Percentiles rank a stretch among this genome's conserved stretches.
Conservation (phyloP, 352 stramenopile species). For the Phytopythium delawarense region DNA sequence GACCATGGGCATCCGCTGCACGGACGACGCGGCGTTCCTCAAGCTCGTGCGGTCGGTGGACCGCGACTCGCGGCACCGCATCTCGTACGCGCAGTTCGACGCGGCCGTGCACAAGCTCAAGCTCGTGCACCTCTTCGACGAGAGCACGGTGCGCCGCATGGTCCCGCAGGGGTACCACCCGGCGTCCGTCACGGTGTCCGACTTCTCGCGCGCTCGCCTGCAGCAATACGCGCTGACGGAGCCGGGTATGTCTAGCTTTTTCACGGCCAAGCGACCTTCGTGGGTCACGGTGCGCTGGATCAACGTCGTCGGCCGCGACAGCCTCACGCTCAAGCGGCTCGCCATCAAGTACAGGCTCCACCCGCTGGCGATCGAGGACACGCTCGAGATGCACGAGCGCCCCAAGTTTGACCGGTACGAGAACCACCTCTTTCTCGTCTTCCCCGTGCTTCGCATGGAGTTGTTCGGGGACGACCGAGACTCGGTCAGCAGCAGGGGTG, state of each 20-base stretch:
- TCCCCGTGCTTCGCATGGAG: conserved; percentile 77
- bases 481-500: neutral
- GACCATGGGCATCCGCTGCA: conserved; percentile 66
- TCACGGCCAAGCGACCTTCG: conserved; percentile 60
- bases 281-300: conserved; percentile 89
- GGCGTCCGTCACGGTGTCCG: conserved; percentile 61
- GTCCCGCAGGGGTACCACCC: conserved; percentile 43
- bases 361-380: conserved; percentile 82
- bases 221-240: conserved; percentile 61
- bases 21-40: conserved; percentile 60
- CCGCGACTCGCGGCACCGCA: conserved; percentile 27
- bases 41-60: conserved; percentile 75
- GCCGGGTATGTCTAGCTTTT: conserved; percentile 58
- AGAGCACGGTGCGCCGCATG: conserved; percentile 55
- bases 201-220: conserved; percentile 72
- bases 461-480: conserved; percentile 29
- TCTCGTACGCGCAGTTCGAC: conserved; percentile 77
- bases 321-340: conserved; percentile 77
- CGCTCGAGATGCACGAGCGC: conserved; percentile 81
- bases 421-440: conserved; percentile 79
- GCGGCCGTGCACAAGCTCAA: conserved; percentile 83
- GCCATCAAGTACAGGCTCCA: conserved; percentile 88
- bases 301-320: conserved; percentile 78
- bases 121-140: conserved; percentile 84
- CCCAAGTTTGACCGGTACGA: conserved; percentile 87